Percentiles rank a stretch among this genome's conserved stretches.
phyloP scores from a whole-genome alignment of 2,329 filamentous ascomycete species.

The Colletotrichum kahawae region DNA sequence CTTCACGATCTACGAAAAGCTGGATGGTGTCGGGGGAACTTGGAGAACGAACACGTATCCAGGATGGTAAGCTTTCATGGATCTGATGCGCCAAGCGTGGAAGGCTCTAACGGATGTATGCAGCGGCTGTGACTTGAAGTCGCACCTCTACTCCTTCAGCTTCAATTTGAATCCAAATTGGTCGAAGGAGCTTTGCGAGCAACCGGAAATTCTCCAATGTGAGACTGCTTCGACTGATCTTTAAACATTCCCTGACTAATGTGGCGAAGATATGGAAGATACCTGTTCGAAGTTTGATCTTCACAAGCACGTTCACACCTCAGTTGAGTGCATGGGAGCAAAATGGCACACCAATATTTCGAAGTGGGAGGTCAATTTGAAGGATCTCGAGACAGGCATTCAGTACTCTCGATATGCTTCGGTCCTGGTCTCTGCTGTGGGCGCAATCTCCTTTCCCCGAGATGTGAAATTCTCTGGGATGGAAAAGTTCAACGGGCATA shows the following conservation, averaged over 20 bases:
- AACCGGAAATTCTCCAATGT: slow-evolving; percentile 39
- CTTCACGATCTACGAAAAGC: slow-evolving; percentile 36
- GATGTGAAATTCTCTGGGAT: slow-evolving; percentile 31
- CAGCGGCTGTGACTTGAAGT: slow-evolving; percentile 34
- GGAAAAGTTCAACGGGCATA: slow-evolving; percentile 35
- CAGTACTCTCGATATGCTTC: slow-evolving; percentile 21
- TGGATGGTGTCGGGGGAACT: slow-evolving; percentile 33
- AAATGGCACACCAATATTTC: slow-evolving; percentile 21
- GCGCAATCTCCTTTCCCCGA: slow-evolving; percentile 28
- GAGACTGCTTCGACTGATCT: not conserved
- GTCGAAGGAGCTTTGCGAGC: slow-evolving; percentile 37
- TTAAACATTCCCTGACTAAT: not conserved
- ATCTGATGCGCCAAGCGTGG: not conserved
- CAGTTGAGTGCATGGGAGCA: slow-evolving; percentile 26
- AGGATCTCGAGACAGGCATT: slow-evolving; percentile 21
- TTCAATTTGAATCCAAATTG: slow-evolving; percentile 45
- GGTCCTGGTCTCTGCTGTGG: slow-evolving; percentile 32
- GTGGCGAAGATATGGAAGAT: slow-evolving; percentile 14
- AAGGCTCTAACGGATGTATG: not conserved
- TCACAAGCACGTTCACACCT: slow-evolving; percentile 25
- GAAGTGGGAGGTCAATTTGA: slow-evolving; percentile 26
- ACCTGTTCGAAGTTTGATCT: slow-evolving; percentile 27
- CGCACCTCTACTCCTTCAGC: slow-evolving; percentile 46
- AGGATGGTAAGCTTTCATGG: slow-evolving; percentile 27
- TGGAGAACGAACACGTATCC: slow-evolving; percentile 36